Conservation (phyloP, 768 basidiomycete species). For the Mrakia gelida region DNA sequence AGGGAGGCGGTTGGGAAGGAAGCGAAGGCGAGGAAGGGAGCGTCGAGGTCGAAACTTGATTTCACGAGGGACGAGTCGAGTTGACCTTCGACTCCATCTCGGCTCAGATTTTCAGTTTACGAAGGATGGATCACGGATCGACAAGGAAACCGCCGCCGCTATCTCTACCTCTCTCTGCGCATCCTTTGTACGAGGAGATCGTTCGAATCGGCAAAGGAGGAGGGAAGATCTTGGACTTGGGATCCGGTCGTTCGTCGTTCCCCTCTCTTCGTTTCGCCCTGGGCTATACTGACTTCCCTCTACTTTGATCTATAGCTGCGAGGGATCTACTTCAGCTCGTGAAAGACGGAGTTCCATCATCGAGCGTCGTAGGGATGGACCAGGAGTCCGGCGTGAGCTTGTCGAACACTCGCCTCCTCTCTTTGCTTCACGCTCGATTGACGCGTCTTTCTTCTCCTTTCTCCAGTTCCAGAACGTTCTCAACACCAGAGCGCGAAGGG, state of each 20-base stretch:
- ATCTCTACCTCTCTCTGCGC: not conserved
- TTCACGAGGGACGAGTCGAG: too few relatives aligned
- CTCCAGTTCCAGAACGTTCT: not conserved
- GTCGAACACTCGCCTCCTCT: too few relatives aligned
- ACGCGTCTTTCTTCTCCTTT: not conserved
- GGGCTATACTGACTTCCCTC: not conserved
- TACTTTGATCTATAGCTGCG: not conserved
- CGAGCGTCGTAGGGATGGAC: not conserved
- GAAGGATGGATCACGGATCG: not conserved
- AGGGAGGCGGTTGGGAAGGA: not conserved
- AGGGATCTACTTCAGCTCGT: not conserved
- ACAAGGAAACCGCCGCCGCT: not conserved
- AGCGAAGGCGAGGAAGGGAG: not conserved
- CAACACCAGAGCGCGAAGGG: not conserved
- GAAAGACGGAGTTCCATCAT: not conserved
- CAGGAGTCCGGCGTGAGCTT: not conserved
- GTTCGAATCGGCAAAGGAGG: not conserved
- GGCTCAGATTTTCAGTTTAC: too few relatives aligned
- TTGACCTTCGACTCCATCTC: not conserved
- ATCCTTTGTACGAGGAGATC: constrained; percentile 5
- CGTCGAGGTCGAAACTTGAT: too few relatives aligned
- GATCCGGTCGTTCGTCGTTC: constrained; percentile 5
- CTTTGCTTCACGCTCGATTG: not conserved
- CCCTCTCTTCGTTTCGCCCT: not conserved
- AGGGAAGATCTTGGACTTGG: constrained; percentile 1